Conservation (phyloP, 371 early-diverging fungal genomes). For the Haplosporangium sp. region DNA sequence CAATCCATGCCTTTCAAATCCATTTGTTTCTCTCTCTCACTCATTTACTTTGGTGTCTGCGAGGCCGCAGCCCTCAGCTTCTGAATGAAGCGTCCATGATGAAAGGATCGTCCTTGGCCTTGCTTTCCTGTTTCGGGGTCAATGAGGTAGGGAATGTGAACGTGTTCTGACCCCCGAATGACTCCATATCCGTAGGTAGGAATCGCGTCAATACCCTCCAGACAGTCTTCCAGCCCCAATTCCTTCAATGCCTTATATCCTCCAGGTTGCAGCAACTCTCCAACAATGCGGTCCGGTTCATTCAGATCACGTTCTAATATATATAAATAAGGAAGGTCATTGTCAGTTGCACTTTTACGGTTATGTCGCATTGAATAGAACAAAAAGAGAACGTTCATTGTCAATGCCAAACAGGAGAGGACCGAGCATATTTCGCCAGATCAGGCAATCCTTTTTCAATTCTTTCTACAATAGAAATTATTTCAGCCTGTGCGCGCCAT, state of each 20-base stretch:
- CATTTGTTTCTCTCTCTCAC: slow-evolving; percentile 34
- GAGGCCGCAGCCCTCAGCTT: slow-evolving; percentile 81
- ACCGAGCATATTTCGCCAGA: no score
- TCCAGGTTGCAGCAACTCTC: slow-evolving; percentile 95
- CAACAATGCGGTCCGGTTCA: slow-evolving; percentile 96
- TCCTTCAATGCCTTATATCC: slow-evolving; percentile 83
- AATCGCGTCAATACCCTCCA: slow-evolving; percentile 90
- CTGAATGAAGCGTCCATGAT: slow-evolving; percentile 94
- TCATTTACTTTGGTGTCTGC: slow-evolving; percentile 55
- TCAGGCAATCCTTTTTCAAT: no score
- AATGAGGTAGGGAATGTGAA: slow-evolving; percentile 71
- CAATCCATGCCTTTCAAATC: neutral
- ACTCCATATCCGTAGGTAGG: slow-evolving; percentile 90
- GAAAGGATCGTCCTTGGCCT: slow-evolving; percentile 85
- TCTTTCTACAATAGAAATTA: slow-evolving; percentile 44
- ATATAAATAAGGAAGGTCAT: neutral
- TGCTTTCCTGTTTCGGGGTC: slow-evolving; percentile 60
- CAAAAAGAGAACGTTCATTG: slow-evolving; percentile 36
- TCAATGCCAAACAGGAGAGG: no score
- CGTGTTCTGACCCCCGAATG: slow-evolving; percentile 61
- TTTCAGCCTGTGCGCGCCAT: neutral
- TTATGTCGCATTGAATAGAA: slow-evolving; percentile 13
- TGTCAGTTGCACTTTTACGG: no score
- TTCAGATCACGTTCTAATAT: slow-evolving; percentile 83
- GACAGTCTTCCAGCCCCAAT: slow-evolving; percentile 83